A percentile compares a stretch with the other conserved stretches of the same genome.
phyloP scores from a whole-genome alignment of 2,329 filamentous ascomycete species.

The Cladosporium sp. region DNA sequence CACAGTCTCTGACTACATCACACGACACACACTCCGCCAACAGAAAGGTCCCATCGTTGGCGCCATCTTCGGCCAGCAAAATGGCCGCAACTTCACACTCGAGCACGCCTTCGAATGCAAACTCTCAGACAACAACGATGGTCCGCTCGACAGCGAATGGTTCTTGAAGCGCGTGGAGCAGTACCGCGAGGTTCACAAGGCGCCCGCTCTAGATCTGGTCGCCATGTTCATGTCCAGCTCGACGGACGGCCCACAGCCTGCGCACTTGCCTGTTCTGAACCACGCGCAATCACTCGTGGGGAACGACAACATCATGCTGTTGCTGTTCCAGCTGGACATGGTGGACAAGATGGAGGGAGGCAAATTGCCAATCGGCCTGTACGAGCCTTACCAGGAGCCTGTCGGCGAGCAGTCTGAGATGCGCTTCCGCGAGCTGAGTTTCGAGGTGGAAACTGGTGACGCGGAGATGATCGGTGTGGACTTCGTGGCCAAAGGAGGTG shows the following conservation, averaged over 20 bases:
- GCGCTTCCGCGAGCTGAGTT: slow-evolving; percentile 80
- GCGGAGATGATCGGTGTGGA: slow-evolving; percentile 98
- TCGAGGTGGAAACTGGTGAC: slow-evolving; percentile 88
- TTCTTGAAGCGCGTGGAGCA: slow-evolving; percentile 80
- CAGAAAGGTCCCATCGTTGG: slow-evolving; percentile 78
- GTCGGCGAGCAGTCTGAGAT: slow-evolving; percentile 64
- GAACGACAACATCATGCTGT: slow-evolving; percentile 84
- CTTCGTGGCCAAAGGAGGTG: slow-evolving; percentile 82
- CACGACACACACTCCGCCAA: slow-evolving; percentile 78
- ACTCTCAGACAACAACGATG: slow-evolving; percentile 51
- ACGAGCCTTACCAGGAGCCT: slow-evolving; percentile 72
- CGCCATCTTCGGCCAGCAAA: slow-evolving; percentile 86
- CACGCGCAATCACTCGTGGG: slow-evolving; percentile 56
- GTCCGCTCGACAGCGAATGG: slow-evolving; percentile 68
- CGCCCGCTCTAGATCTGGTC: slow-evolving; percentile 75
- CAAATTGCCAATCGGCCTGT: slow-evolving; percentile 86
- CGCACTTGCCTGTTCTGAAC: slow-evolving; percentile 72
- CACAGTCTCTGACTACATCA: slow-evolving; percentile 95
- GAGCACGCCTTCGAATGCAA: slow-evolving; percentile 91
- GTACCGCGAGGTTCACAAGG: slow-evolving; percentile 87
- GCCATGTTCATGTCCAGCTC: slow-evolving; percentile 68
- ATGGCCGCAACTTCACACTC: slow-evolving; percentile 85
- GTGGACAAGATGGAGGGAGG: slow-evolving; percentile 64
- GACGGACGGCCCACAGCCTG: slow-evolving; percentile 66
- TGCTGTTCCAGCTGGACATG: slow-evolving; percentile 77